Evolutionary conservation across 2,329 filamentous ascomycete genomes (phyloP), one percentile per base, ranked within the genome.

Genomic region (Pseudopithomyces maydicus): DNA sequence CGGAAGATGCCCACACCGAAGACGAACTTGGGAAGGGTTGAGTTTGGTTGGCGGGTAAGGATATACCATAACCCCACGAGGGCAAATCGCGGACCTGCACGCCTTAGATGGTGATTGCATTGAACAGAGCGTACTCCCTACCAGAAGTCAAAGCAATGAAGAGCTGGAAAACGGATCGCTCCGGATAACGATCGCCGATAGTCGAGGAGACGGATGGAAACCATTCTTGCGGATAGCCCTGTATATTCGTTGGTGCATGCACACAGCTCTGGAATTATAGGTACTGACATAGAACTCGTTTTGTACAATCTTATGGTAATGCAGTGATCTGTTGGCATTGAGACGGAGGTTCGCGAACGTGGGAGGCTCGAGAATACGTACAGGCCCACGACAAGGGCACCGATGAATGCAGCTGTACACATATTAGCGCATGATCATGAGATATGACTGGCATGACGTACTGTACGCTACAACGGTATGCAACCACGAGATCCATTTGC

Each of bases 71-170:
- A 82, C 52, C 88, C 91, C 58, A 97, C 91, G 49, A 99, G 87
- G 22, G 90, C 88, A 77, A 99, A 97, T 59, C 95, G 88, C 71
- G 95, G 94, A 56, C 93, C 92, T 91, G 58, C 32, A 35, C n/a
- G 32, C 29, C 17, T 17, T 69, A 22, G 68, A 66, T 47, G 33
- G 36, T 11, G 19, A 35, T 48, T n/a, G 12, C 6, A 8, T 26
- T 12, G 11, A n/a, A n/a, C 22, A 17, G 6, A 26, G n/a, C 12
- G 6, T 6, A 19, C 44, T 58, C 26, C 26, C 10, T 29, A 88
- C 90, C 91, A 43, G 95, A 97, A 33, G 94, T 97, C 59, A 99
- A 88, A 58, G 94, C 94, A 74, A 99, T 99, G 75, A 98, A 97
- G 65, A 99, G 78, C 86, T 96, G 94, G 77, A 99, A 99, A 70